A percentile compares a stretch with the other conserved stretches of the same genome.
These are phyloP conservation scores for Solanum hybrid DNA, from an alignment of 305 asterid species.

Conservation along the genomic window DNA sequence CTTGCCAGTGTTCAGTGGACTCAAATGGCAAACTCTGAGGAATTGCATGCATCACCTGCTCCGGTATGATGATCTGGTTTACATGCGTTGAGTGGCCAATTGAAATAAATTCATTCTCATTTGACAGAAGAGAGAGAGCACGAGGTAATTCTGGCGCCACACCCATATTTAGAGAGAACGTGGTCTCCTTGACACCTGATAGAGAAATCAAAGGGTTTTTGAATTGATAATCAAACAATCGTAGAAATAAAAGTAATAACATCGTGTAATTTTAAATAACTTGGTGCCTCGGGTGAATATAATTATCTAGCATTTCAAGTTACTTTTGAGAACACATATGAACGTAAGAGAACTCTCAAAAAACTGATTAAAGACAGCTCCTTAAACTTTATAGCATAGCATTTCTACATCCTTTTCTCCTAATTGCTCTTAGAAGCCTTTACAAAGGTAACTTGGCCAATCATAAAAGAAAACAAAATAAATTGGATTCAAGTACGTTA, in stretches of 20 bases:
- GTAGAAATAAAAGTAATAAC: neutral
- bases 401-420: neutral
- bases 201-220: neutral
- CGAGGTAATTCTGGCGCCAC: constrained; percentile 33
- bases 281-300: neutral
- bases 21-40: constrained; percentile 33
- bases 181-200: constrained; percentile 49
- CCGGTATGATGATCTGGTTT: constrained; percentile 12
- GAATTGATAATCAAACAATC: neutral
- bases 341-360: neutral
- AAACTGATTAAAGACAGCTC: neutral
- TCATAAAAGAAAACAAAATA: neutral
- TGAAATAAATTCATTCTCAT: constrained; percentile 31
- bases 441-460: neutral
- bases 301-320: neutral
- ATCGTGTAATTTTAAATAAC: neutral
- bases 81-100: constrained; percentile 23
- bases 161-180: constrained; percentile 36
- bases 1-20: constrained; percentile 31
- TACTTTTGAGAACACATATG: neutral
- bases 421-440: neutral
- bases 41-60: constrained; percentile 28
- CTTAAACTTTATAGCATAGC: neutral
- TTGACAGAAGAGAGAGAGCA: constrained; percentile 99
- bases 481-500: neutral